A percentile compares a stretch with the other conserved stretches of the same genome.
These are phyloP conservation scores for Sechiopsis laciniata DNA, from an alignment of 306 rosid genomes.

Conservation along the genomic window DNA sequence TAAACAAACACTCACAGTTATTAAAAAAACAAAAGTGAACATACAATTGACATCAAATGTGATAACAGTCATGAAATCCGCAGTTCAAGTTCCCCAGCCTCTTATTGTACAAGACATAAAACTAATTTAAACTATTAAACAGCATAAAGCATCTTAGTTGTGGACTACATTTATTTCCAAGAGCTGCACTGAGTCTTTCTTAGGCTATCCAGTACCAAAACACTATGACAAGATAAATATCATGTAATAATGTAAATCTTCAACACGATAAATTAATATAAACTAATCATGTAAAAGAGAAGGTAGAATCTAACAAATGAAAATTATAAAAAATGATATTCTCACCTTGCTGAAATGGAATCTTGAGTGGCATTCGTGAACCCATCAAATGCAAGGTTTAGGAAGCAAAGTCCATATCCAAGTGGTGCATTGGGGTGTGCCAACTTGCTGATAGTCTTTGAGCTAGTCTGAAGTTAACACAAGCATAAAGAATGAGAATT, in stretches of 20 bases:
- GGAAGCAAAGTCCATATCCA: slow-evolving; percentile 87
- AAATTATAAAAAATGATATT: background rate
- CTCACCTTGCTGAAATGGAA: slow-evolving; percentile 72
- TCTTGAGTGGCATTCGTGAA: slow-evolving; percentile 99
- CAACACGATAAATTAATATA: background rate
- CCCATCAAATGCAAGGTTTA: slow-evolving; percentile 97
- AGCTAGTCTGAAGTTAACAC: slow-evolving; percentile 68
- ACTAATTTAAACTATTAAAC: background rate
- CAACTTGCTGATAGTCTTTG: slow-evolving; percentile 80
- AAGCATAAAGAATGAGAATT: slow-evolving; percentile 22
- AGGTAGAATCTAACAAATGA: background rate
- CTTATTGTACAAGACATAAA: no score
- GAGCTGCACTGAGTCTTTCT: background rate
- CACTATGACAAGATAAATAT: background rate
- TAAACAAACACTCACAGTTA: no score
- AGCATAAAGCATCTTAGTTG: background rate
- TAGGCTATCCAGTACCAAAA: background rate
- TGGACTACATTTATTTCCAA: background rate
- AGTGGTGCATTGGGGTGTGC: slow-evolving; percentile 96
- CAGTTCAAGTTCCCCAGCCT: no score
- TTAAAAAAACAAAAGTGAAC: no score
- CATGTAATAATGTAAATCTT: background rate
- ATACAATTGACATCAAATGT: no score
- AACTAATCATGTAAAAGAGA: background rate
- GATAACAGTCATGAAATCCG: no score